Percentiles rank a stretch among this genome's conserved stretches.
Evolutionary conservation across 2,329 filamentous ascomycete species (phyloP).

Genomic region (Trichoderma semiorbis): DNA sequence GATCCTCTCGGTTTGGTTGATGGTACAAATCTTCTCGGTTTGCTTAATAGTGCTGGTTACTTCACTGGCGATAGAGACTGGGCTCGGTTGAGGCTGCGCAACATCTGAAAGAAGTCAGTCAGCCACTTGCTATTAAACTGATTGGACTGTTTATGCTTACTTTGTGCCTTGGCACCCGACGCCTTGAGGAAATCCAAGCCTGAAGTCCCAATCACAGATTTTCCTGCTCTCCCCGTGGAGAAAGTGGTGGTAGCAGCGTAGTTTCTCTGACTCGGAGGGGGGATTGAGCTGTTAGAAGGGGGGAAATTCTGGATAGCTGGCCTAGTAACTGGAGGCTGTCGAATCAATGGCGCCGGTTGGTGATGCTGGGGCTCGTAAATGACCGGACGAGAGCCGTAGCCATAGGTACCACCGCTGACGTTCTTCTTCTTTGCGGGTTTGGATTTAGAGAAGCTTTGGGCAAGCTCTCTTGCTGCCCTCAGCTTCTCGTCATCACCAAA

Average conservation of each 20-base stretch:
- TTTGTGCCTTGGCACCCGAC: background rate
- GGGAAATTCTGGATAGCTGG: background rate
- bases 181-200: slow-evolving; percentile 26
- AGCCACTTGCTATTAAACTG: background rate
- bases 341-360: background rate
- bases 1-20: background rate
- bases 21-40: background rate
- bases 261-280: slow-evolving; percentile 23
- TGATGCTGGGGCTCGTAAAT: background rate
- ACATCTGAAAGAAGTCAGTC: background rate
- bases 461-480: slow-evolving; percentile 28
- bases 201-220: slow-evolving; percentile 22
- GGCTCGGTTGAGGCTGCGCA: background rate
- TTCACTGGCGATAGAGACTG: background rate
- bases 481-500: slow-evolving; percentile 28
- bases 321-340: background rate
- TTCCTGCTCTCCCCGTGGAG: slow-evolving; percentile 11
- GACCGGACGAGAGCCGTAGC: background rate
- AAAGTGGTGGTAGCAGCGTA: slow-evolving; percentile 19
- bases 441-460: slow-evolving; percentile 24
- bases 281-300: background rate
- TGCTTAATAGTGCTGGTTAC: background rate
- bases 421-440: slow-evolving; percentile 5
- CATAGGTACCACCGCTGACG: background rate
- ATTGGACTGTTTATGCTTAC: background rate